Percentiles rank a stretch among this genome's conserved stretches.
Evolutionary conservation across 148 eudicot genomes (phyloP).

Genomic region (Spergularia bocconei): DNA sequence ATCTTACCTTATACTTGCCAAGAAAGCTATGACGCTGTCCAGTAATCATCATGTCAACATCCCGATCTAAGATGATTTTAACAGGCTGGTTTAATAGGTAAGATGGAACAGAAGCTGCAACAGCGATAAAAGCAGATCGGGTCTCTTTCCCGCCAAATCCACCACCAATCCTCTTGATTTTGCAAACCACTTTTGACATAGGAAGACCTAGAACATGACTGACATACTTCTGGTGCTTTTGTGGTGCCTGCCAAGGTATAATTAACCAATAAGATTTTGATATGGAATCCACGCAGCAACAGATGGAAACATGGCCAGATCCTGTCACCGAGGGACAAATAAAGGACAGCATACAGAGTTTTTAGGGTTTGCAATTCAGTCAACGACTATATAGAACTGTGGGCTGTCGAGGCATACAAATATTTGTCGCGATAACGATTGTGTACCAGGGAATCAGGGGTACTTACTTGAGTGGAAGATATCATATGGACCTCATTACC

Average conservation of each 20-base stretch:
- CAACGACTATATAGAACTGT: background rate
- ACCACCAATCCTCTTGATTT: constrained; percentile 90
- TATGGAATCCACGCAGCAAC: background rate
- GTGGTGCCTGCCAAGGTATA: constrained; percentile 68
- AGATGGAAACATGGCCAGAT: background rate
- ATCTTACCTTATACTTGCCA: constrained; percentile 86
- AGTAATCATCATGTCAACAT: constrained; percentile 88
- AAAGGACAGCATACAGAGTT: background rate
- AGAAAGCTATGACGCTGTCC: constrained; percentile 99
- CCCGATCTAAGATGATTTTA: constrained; percentile 83
- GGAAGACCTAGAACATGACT: constrained; percentile 93
- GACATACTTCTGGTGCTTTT: constrained; percentile 96
- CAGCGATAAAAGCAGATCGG: constrained; percentile 83
- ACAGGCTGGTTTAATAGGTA: constrained; percentile 80
- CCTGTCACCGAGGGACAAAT: background rate
- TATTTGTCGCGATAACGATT: background rate
- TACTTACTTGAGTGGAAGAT: constrained; percentile 93
- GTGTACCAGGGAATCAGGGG: background rate
- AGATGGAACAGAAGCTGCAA: constrained; percentile 82
- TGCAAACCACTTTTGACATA: constrained; percentile 98
- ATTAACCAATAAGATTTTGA: background rate
- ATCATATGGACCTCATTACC: constrained; percentile 99
- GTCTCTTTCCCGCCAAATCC: constrained; percentile 99
- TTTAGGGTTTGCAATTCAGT: background rate
- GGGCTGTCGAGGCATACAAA: background rate